These are phyloP conservation scores for Allium sativum DNA, from an alignment of 106 monocot species.

Conservation along the genomic window DNA sequence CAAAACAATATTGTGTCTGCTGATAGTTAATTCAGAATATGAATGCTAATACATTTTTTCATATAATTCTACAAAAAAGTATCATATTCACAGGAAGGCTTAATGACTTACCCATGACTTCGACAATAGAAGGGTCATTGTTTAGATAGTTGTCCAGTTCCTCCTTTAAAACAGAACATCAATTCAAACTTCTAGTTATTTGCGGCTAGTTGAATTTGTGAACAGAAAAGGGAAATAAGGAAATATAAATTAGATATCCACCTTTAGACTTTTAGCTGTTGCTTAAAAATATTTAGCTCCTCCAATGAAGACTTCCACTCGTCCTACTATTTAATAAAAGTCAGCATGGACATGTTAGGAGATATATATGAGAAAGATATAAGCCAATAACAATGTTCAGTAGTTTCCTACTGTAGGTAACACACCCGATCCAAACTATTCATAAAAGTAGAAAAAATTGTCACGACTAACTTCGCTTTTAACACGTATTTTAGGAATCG, in stretches of 20 bases:
- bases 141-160: conserved; percentile 69
- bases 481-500: too few species aligned
- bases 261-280: conserved; percentile 64
- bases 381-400: not conserved
- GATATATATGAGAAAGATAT: not conserved
- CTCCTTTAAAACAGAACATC: conserved; percentile 33
- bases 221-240: not conserved
- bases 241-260: conserved; percentile 2
- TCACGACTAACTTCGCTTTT: too few species aligned
- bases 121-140: conserved; percentile 87
- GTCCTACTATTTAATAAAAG: conserved; percentile 36
- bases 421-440: too few species aligned
- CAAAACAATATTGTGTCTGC: too few species aligned
- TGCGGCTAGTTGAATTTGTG: not conserved
- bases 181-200: too few species aligned
- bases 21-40: too few species aligned
- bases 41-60: too few species aligned
- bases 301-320: conserved; percentile 71
- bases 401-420: not conserved
- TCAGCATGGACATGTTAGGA: not conserved
- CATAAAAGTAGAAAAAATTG: too few species aligned
- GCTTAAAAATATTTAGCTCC: conserved; percentile 62
- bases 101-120: conserved; percentile 61
- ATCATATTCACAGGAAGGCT: not conserved
- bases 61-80: too few species aligned